Base-by-base conservation (phyloP, 208 protist species). In the Acanthamoeba castellanii region DNA sequence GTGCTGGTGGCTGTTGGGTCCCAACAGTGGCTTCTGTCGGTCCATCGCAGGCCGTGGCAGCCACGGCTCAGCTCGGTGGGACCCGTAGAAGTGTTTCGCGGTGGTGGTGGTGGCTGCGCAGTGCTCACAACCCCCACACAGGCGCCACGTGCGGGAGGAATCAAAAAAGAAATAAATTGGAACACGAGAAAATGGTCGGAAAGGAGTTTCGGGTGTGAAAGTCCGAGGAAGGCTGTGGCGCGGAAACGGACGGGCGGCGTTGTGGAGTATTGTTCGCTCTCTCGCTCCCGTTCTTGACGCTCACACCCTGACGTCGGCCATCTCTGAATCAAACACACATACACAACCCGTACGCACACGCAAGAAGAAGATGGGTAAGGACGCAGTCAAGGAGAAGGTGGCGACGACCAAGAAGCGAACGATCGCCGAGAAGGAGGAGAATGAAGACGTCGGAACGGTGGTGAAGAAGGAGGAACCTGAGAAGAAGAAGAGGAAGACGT, bases 401-500 rank as follows among this genome's bases (percentile, higher is more conserved):
- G 57, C 27, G 20, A 2, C 57, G 57, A 68, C 61, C 55, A 61
- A 61, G 61, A 85, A 85, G 76, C 52, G 52, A 34, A 50, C 32
- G 45, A 25, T 6, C 34, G 5, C 22, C 27, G 16, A 14, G 11
- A 11, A 85, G 76, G 76, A 37, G 7, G 76, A 50, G 84, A 42
- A 91, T 25, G 20, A 68, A n/a, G 45, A 91, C n/a, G 37, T 27
- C 76, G 30, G 37, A 18, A 34, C 76, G 11, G 47, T 47, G 25
- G 45, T 55, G 30, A 70, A 34, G 37, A 91, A 68, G 45, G 84
- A 91, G 45, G 57, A 91, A 32, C 52, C 30, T 22, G 57, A 91
- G 55, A 66, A 59, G 57, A 91, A 91, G 84, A 91, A 59, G 57
- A 91, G 45, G 59, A 68, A 91, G 84, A 72, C 45, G 16, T 27